Evolutionary conservation across 495 filamentous ascomycete genomes (phyloP).

Genomic region (Symbiotaphrina buchneri): DNA sequence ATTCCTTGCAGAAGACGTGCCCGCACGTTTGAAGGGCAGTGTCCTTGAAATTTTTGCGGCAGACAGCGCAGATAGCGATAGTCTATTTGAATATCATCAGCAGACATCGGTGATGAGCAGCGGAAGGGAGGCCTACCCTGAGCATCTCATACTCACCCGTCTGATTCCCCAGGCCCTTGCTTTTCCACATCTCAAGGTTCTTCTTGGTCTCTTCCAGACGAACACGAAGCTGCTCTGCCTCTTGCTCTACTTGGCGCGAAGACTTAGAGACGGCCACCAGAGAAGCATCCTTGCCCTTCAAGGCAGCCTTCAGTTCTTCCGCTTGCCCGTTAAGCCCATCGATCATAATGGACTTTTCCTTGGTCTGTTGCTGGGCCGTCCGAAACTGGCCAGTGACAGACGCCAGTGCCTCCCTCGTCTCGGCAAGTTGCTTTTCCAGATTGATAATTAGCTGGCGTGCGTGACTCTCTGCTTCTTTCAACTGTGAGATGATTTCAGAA

Average conservation of each 20-base stretch:
- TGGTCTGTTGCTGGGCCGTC: slow-evolving; percentile 41
- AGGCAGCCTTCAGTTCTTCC: slow-evolving; percentile 43
- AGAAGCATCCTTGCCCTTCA: slow-evolving; percentile 50
- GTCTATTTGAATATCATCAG: slow-evolving; percentile 22
- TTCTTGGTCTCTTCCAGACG: slow-evolving; percentile 52
- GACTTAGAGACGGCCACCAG: slow-evolving; percentile 25
- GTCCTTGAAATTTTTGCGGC: slow-evolving; percentile 78
- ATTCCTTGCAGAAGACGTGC: slow-evolving; percentile 85
- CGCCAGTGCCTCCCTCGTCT: slow-evolving; percentile 52
- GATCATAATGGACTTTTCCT: slow-evolving; percentile 39
- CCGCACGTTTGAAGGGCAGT: slow-evolving; percentile 82
- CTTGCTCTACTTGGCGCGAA: slow-evolving; percentile 48
- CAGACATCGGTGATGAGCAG: neutral
- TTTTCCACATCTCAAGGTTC: slow-evolving; percentile 60
- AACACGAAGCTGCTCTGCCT: slow-evolving; percentile 50
- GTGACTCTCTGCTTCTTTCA: slow-evolving; percentile 65
- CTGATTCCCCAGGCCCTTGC: slow-evolving; percentile 54
- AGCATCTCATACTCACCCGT: slow-evolving; percentile 65
- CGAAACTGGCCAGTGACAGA: slow-evolving; percentile 43
- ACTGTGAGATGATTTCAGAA: slow-evolving; percentile 74
- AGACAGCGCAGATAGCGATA: slow-evolving; percentile 76
- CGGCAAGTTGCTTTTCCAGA: slow-evolving; percentile 72
- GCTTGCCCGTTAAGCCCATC: slow-evolving; percentile 62
- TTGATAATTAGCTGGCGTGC: slow-evolving; percentile 42
- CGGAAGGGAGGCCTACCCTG: slow-evolving; percentile 35